These are phyloP conservation scores for Pseudodiploospora longispora DNA, from an alignment of 2,329 filamentous ascomycete genomes.

Conservation along the genomic window DNA sequence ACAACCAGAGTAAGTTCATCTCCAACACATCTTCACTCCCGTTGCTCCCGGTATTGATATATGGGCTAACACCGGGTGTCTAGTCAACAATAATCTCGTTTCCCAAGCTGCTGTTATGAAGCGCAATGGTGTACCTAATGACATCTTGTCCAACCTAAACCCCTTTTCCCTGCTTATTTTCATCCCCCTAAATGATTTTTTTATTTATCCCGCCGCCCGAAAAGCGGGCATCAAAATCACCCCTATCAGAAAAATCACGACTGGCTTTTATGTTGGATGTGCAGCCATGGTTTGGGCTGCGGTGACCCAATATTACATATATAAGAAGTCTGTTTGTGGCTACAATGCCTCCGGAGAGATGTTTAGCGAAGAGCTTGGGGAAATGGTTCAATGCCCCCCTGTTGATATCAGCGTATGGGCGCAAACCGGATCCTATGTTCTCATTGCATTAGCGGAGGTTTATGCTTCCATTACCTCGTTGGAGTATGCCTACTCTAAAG, in stretches of 20 bases:
- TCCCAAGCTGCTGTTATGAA: conserved; percentile 59
- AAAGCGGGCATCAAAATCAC: conserved; percentile 58
- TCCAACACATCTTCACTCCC: not conserved
- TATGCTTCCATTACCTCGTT: conserved; percentile 48
- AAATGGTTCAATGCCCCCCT: conserved; percentile 31
- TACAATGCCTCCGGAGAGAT: conserved; percentile 22
- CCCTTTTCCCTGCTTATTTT: conserved; percentile 67
- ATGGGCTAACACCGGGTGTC: not conserved
- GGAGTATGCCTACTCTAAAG: conserved; percentile 71
- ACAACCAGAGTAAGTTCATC: conserved; percentile 30
- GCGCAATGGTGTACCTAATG: conserved; percentile 66
- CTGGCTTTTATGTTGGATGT: conserved; percentile 58
- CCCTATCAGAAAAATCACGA: conserved; percentile 67
- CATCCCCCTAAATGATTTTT: conserved; percentile 60
- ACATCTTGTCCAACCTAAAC: conserved; percentile 67
- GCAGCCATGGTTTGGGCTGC: conserved; percentile 50
- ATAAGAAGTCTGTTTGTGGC: conserved; percentile 54
- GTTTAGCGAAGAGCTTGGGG: conserved; percentile 25
- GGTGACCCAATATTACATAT: conserved; percentile 53
- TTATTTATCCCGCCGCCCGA: conserved; percentile 61
- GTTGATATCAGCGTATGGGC: conserved; percentile 56
- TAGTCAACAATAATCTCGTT: conserved; percentile 49
- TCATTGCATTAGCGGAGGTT: conserved; percentile 42
- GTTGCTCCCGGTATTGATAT: conserved; percentile 10
- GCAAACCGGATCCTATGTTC: conserved; percentile 42